Percentiles rank a stretch among this genome's conserved stretches.
These are phyloP conservation scores for Taiozyma sp. DNA, from an alignment of 1,139 yeast genomes.

Conservation along the genomic window DNA sequence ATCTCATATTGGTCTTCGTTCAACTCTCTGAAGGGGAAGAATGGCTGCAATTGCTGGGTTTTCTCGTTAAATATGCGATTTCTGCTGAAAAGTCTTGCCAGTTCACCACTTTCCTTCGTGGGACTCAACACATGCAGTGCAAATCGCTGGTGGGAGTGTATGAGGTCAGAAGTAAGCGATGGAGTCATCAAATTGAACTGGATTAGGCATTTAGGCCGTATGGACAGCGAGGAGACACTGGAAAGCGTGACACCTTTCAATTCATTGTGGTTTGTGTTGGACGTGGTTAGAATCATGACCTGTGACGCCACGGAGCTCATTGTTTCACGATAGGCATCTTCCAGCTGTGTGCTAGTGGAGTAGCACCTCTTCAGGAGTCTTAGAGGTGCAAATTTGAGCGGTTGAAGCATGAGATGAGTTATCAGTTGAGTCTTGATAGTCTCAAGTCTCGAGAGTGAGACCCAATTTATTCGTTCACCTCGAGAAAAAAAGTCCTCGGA, in stretches of 20 bases:
- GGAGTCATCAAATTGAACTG: conserved; percentile 85
- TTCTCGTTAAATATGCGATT: conserved; percentile 36
- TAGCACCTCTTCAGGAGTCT: neutral
- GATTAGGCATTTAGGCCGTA: conserved; percentile 66
- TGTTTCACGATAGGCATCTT: conserved; percentile 27
- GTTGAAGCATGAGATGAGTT: neutral
- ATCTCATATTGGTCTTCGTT: conserved; percentile 17
- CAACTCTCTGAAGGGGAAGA: conserved; percentile 29
- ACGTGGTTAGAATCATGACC: conserved; percentile 37
- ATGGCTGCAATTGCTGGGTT: conserved; percentile 17
- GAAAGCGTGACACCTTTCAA: conserved; percentile 71
- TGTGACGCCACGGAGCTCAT: conserved; percentile 36
- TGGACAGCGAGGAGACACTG: conserved; percentile 73
- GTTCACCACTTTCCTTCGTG: conserved; percentile 39
- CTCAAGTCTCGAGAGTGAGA: neutral
- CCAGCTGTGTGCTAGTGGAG: neutral
- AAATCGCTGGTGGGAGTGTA: conserved; percentile 51
- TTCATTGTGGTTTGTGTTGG: conserved; percentile 18
- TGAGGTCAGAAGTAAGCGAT: conserved; percentile 63
- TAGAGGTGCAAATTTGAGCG: neutral
- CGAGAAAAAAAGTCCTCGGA: neutral
- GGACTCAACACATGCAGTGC: conserved; percentile 80
- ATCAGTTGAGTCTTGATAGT: neutral
- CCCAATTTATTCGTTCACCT: too few relatives aligned
- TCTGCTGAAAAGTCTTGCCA: conserved; percentile 59